Percentiles rank a stretch among this genome's conserved stretches.
Evolutionary conservation across 345 rosid genomes (phyloP).

Genomic region (Ceriops decandra): DNA sequence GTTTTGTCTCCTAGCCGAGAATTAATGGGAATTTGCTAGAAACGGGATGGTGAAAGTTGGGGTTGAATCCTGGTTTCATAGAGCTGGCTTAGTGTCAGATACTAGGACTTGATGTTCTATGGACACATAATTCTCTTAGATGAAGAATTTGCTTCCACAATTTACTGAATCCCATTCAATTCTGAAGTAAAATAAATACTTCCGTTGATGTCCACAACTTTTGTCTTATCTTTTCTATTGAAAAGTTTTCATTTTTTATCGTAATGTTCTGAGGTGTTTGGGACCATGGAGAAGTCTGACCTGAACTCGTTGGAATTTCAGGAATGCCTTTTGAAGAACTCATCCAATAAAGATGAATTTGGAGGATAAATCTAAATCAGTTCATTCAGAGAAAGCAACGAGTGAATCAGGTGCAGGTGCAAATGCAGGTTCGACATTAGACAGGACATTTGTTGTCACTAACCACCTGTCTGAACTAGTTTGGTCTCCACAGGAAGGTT

Average conservation of each 20-base stretch:
- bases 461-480: slow-evolving; percentile 77
- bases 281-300: slow-evolving; percentile 26
- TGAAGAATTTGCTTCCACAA: neutral
- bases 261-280: slow-evolving; percentile 5
- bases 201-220: neutral
- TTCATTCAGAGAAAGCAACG: slow-evolving; percentile 30
- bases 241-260: neutral
- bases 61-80: too few species aligned
- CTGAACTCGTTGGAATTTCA: slow-evolving; percentile 26
- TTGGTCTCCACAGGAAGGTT: slow-evolving; percentile 86
- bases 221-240: neutral
- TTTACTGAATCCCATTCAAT: neutral
- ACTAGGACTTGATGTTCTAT: too few species aligned
- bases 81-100: too few species aligned
- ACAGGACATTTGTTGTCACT: slow-evolving; percentile 47
- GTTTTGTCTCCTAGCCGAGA: too few species aligned
- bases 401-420: slow-evolving; percentile 74
- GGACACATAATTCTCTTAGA: too few species aligned
- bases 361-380: slow-evolving; percentile 38
- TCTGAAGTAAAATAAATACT: neutral
- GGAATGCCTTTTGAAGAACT: slow-evolving; percentile 24
- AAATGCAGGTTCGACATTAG: slow-evolving; percentile 62
- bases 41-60: too few species aligned
- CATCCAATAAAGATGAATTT: slow-evolving; percentile 43
- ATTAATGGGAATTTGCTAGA: too few species aligned